A percentile compares a stretch with the other conserved stretches of the same genome.
phyloP scores from a whole-genome alignment of 78 protist genomes.

The Guillardia theta region DNA sequence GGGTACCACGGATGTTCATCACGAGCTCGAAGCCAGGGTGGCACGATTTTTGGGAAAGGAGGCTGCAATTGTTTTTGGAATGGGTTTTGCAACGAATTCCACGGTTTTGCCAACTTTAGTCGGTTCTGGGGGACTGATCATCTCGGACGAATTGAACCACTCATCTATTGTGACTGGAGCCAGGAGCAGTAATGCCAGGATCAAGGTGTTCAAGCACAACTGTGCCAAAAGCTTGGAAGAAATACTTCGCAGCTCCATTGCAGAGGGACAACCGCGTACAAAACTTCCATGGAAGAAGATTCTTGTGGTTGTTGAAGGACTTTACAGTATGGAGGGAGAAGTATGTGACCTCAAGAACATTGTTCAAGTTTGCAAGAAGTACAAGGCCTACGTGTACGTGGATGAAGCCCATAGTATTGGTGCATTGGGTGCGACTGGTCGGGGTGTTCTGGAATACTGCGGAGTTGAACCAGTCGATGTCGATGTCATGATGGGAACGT shows the following conservation, averaged over 20 bases:
- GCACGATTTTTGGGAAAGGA: slow-evolving; percentile 87
- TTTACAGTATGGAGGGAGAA: slow-evolving; percentile 60
- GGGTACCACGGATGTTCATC: slow-evolving; percentile 43
- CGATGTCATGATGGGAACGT: slow-evolving; percentile 99
- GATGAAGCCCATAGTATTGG: slow-evolving; percentile 99
- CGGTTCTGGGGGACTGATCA: slow-evolving; percentile 79
- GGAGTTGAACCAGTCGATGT: slow-evolving; percentile 83
- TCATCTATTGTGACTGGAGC: slow-evolving; percentile 91
- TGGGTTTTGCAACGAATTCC: slow-evolving; percentile 99
- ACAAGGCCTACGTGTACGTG: slow-evolving; percentile 87
- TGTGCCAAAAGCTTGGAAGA: slow-evolving; percentile 76
- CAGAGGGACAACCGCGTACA: slow-evolving; percentile 89
- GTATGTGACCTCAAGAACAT: slow-evolving; percentile 74
- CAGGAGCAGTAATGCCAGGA: slow-evolving; percentile 74
- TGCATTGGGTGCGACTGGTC: slow-evolving; percentile 89
- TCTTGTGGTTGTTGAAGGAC: slow-evolving; percentile 89
- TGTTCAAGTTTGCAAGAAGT: slow-evolving; percentile 88
- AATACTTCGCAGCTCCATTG: slow-evolving; percentile 67
- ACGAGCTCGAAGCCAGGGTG: slow-evolving; percentile 75
- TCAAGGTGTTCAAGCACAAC: slow-evolving; percentile 92
- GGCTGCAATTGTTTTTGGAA: slow-evolving; percentile 78
- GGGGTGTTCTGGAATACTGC: slow-evolving; percentile 91
- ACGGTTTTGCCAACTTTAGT: slow-evolving; percentile 86
- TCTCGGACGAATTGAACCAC: slow-evolving; percentile 92
- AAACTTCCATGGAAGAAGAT: slow-evolving; percentile 90